Base-by-base conservation (phyloP, 257 asterid species). In the Marsdenia floribunda region DNA sequence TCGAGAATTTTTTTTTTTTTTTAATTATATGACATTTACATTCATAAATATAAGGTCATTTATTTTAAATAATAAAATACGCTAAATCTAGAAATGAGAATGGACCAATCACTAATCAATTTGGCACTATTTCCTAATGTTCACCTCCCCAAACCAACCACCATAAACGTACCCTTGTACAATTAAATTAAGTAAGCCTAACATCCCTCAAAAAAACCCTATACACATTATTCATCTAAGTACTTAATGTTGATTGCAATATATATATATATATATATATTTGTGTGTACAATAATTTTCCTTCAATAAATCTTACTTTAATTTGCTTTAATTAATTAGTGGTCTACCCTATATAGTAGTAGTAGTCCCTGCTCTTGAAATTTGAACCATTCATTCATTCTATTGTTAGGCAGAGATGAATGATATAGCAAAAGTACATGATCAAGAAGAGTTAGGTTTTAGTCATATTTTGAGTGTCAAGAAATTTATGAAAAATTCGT, bases 381-480 rank as follows among this genome's bases (percentile, higher is more conserved):
- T 16, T 29, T 63, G 59, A 26, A 11, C 40, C 50, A 38, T 38
- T 21, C 49, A 10, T 33, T 14, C 13, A 29, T 29, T 44, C 8
- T 29, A 9, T 18, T 0, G 63, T 68, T 76, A 68, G 75, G 79
- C 63, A 69, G 15, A 29, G 33, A 29, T 29, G 33, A 29, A 54
- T 54, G 33, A 38, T 68, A 33, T 76, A 33, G 33, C 33, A 1
- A 29, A 29, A 29, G 33, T 29, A 29, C 33, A 29, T 29, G 33
- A 42, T 54, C 16, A 54, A 74, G 49, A 42, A 29, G 66, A 55
- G 75, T 69, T 76, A 68, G 79, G 79, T 76, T 76, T 69, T 68
- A 29, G 79, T 58, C 79, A 57, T 44, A 57, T 44, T 42, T 46
- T 72, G 42, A 26, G 18, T 3, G 15, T 29, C 26, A 15, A 3